These are phyloP conservation scores for Fusarium humuli DNA, from an alignment of 2,329 filamentous ascomycete genomes.

Conservation along the genomic window DNA sequence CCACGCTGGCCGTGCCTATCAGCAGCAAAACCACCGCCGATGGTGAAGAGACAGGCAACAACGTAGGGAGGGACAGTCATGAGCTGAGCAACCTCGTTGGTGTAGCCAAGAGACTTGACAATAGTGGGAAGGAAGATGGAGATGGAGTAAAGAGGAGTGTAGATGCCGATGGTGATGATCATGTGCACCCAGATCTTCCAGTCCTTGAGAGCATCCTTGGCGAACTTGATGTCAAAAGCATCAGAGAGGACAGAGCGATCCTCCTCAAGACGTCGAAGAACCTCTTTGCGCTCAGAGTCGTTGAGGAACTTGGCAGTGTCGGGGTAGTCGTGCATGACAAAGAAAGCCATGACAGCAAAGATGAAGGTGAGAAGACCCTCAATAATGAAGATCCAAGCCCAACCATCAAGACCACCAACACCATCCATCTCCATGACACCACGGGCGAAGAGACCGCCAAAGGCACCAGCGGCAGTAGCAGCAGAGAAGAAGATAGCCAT, in stretches of 20 bases:
- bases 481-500: slow-evolving; percentile 71
- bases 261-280: slow-evolving; percentile 57
- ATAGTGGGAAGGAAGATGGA: slow-evolving; percentile 54
- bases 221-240: slow-evolving; percentile 67
- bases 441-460: slow-evolving; percentile 70
- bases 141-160: slow-evolving; percentile 55
- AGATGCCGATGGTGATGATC: slow-evolving; percentile 70
- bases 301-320: slow-evolving; percentile 62
- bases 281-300: slow-evolving; percentile 56
- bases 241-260: slow-evolving; percentile 64
- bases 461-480: slow-evolving; percentile 70
- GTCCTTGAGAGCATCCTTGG: slow-evolving; percentile 68
- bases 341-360: slow-evolving; percentile 59
- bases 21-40: slow-evolving; percentile 58
- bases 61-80: slow-evolving; percentile 55
- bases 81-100: slow-evolving; percentile 52
- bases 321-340: slow-evolving; percentile 70
- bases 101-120: slow-evolving; percentile 53
- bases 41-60: slow-evolving; percentile 53
- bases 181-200: slow-evolving; percentile 69
- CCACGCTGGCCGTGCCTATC: slow-evolving; percentile 53
- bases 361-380: slow-evolving; percentile 65
- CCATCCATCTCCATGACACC: slow-evolving; percentile 70
- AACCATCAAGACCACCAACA: slow-evolving; percentile 65
- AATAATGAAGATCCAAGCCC: slow-evolving; percentile 85